phyloP scores from a whole-genome alignment of 306 rosid species.

The Vicia sativa region DNA sequence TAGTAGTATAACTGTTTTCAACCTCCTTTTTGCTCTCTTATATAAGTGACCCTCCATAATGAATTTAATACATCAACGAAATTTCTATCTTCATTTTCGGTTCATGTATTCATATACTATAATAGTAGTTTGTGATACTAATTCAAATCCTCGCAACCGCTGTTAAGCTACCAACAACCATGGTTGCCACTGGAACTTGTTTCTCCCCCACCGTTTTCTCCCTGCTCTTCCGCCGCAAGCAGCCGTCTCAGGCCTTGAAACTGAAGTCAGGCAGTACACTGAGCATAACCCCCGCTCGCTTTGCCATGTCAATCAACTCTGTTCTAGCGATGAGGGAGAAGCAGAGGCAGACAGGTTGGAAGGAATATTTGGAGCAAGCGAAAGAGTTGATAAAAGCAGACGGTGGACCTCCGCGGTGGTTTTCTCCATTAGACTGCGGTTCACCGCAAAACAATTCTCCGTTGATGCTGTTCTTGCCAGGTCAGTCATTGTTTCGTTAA shows the following conservation, averaged over 20 bases:
- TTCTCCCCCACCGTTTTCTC: constrained; percentile 30
- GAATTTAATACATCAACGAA: too few species aligned
- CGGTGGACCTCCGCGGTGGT: constrained; percentile 88
- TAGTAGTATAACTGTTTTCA: too few species aligned
- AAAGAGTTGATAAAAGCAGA: constrained; percentile 52
- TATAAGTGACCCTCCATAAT: too few species aligned
- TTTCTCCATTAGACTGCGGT: constrained; percentile 71
- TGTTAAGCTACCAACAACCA: neutral
- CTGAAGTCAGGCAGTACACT: constrained; percentile 24
- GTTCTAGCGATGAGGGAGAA: neutral
- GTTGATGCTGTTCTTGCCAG: constrained; percentile 75
- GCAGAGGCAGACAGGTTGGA: constrained; percentile 39
- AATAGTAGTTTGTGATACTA: too few species aligned
- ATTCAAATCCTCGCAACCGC: too few species aligned
- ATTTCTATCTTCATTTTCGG: too few species aligned
- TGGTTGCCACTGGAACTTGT: constrained; percentile 51
- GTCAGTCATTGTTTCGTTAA: constrained; percentile 38
- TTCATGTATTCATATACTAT: too few species aligned
- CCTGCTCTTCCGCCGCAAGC: constrained; percentile 26
- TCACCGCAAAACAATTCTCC: constrained; percentile 58
- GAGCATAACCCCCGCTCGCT: constrained; percentile 14
- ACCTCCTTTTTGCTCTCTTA: too few species aligned
- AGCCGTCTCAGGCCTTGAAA: constrained; percentile 4
- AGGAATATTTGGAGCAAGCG: constrained; percentile 54
- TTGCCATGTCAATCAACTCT: constrained; percentile 45